Conservation (phyloP, 805 yeast genomes). For the Isabelozyma heimii region DNA sequence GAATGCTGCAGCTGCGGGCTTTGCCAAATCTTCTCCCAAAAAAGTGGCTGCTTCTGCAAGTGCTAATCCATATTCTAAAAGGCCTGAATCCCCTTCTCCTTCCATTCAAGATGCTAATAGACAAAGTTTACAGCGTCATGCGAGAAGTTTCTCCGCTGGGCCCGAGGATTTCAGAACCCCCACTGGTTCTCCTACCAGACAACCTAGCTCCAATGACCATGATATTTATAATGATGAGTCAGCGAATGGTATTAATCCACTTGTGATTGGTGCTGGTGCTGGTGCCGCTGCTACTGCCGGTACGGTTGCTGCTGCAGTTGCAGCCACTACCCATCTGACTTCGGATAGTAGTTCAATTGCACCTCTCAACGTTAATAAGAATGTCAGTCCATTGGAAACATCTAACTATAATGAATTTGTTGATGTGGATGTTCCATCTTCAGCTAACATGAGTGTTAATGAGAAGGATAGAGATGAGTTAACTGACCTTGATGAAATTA, state of each 20-base stretch:
- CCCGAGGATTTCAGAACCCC: constrained; percentile 30
- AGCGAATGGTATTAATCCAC: background rate
- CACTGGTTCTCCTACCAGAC: constrained; percentile 23
- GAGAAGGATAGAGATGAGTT: constrained; percentile 17
- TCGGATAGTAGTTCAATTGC: constrained; percentile 17
- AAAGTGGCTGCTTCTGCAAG: constrained; percentile 10
- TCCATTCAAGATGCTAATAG: background rate
- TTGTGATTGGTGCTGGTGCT: constrained; percentile 1
- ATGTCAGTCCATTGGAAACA: background rate
- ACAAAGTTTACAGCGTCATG: constrained; percentile 23
- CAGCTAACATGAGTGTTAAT: constrained; percentile 14
- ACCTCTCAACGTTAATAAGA: constrained; percentile 4
- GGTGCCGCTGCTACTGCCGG: constrained; percentile 5
- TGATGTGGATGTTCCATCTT: constrained; percentile 27
- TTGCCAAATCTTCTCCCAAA: constrained; percentile 11
- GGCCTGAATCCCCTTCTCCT: constrained; percentile 1
- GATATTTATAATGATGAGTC: background rate
- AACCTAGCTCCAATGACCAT: background rate
- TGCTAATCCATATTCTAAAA: background rate
- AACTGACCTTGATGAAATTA: constrained; percentile 20
- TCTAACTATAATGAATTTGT: constrained; percentile 20
- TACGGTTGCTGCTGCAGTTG: constrained; percentile 11
- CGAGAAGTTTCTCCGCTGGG: constrained; percentile 36
- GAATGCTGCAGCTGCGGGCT: constrained; percentile 9
- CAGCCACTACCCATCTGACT: background rate